Base-by-base conservation (phyloP, 306 rosid species). In the Abrus pulchellus region DNA sequence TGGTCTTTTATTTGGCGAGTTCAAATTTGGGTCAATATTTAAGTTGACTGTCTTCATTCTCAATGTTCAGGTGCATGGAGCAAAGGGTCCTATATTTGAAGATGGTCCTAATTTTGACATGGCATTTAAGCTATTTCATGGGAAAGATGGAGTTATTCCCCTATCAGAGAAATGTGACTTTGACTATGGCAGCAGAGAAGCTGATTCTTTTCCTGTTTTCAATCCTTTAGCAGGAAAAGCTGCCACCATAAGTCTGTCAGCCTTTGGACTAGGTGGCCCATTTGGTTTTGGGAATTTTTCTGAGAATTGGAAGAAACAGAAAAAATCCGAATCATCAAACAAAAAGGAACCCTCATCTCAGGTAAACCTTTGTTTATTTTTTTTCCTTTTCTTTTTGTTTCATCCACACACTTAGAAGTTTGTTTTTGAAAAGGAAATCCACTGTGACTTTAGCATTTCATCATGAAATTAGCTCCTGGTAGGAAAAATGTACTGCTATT, bases 81-180 rank as follows among this genome's bases (percentile, higher is more conserved):
- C 73, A 40, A 90, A 76, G 81, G 97, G 94, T 86, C 98, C 98
- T 28, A 93, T 93, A 69, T 91, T 91, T 84, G 94, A 91, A 86
- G 98, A 93, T 82, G 94, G 91, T 74, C 91, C 92, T 9, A 76
- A 82, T 87, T 93, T 93, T 86, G 93, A 80, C 79, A 78, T 40
- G 45, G 91, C 97, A 14, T 93, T 91, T 85, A 89, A 89, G 80
- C 88, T 93, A 32, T 93, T 93, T 78, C 98, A 91, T 77, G 98
- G 97, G 83, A 93, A 90, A 82, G 88, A 93, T 72, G 97, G 98
- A 27, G 85, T 93, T 5, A 66, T 93, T 55, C 98, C 98, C 20
- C 93, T 93, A 28, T 86, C 87, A 10, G 93, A 83, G 73, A 82
- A 79, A 82, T 83, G 86, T 30, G 68, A 73, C 34, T 63, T 79